Base-by-base conservation (phyloP, 306 rosid genomes). In the Elaeagnus macrophylla region DNA sequence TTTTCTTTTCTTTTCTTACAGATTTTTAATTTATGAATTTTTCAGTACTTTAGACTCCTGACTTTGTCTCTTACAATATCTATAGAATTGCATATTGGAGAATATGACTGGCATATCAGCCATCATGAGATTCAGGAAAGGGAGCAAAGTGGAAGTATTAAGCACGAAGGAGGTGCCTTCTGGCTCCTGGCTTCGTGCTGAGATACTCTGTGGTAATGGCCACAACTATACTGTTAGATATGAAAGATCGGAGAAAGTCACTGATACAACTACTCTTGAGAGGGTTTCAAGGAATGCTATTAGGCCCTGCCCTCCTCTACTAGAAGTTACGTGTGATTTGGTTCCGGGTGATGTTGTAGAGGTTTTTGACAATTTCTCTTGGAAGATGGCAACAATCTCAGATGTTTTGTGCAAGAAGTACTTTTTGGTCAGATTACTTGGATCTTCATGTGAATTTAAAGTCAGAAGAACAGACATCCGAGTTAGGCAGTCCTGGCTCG, bases 311-410 rank as follows among this genome's bases (percentile, higher is more conserved):
- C 95, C 95, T 1, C 90, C 94, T 61, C 64, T 67, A 25, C 67
- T 66, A 62, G 84, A 72, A 49, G 68, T 75, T 18, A 59, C 57
- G 4, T 75, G 66, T 39, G 69, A 68, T 72, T 93, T 87, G 95
- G 75, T 60, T 53, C 68, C 83, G 1, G 95, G 99, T 61, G 96
- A 81, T 64, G 69, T 93, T 43, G 78, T 85, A 10, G 99, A 93
- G 85, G 84, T 82, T 45, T 79, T 83, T 48, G 79, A 75, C 58
- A 77, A 79, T 50, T 74, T 72, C 41, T 79, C 90, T 3, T 93
- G 99, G 99, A 84, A 75, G 74, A 77, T 93, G 88, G 95, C 96
- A 45, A 77, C 82, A 35, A 71, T 93, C 78, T 75, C 78, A 55
- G 72, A 83, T 78, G 84, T 75, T 79, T 72, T 82, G 72, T 78